These are phyloP conservation scores for Trametes versicolor DNA, from an alignment of 1,284 basidiomycete genomes.

Conservation along the genomic window DNA sequence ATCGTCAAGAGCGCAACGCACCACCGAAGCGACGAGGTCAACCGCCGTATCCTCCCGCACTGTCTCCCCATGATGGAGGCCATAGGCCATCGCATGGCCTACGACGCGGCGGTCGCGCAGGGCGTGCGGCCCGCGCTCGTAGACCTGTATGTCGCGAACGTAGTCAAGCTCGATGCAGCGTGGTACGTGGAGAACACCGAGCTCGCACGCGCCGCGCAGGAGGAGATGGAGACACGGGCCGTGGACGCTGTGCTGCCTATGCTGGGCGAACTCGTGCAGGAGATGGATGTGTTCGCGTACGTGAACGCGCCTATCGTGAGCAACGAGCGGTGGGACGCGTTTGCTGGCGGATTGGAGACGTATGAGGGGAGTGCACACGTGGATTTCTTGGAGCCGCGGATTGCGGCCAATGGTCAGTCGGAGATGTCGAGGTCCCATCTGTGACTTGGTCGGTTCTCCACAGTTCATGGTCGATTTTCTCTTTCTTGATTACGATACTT, in stretches of 20 bases:
- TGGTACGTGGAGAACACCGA: slow-evolving; percentile 52
- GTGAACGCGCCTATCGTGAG: slow-evolving; percentile 48
- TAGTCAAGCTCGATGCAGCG: slow-evolving; percentile 47
- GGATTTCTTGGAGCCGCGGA: slow-evolving; percentile 23
- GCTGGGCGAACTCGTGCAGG: slow-evolving; percentile 43
- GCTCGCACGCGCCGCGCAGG: slow-evolving; percentile 38
- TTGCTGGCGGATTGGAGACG: slow-evolving; percentile 35
- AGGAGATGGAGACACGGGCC: slow-evolving; percentile 42
- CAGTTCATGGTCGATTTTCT: too few species aligned
- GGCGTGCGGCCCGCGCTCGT: slow-evolving; percentile 42
- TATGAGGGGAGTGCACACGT: slow-evolving; percentile 34
- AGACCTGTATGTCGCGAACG: slow-evolving; percentile 47
- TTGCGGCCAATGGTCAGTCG: slow-evolving; percentile 7
- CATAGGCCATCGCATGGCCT: slow-evolving; percentile 58
- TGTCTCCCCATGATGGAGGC: slow-evolving; percentile 51
- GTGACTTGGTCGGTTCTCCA: slow-evolving; percentile 6
- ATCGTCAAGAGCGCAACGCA: slow-evolving; percentile 29
- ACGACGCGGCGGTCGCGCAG: slow-evolving; percentile 53
- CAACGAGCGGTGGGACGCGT: slow-evolving; percentile 47
- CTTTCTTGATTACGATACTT: too few species aligned
- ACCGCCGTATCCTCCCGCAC: slow-evolving; percentile 49
- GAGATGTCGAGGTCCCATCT: slow-evolving; percentile 39
- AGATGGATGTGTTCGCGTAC: slow-evolving; percentile 47
- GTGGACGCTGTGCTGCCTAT: slow-evolving; percentile 42
- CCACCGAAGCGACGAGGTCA: slow-evolving; percentile 48